phyloP scores from a whole-genome alignment of 805 yeast genomes.

The Metschnikowia drakensbergensis region DNA sequence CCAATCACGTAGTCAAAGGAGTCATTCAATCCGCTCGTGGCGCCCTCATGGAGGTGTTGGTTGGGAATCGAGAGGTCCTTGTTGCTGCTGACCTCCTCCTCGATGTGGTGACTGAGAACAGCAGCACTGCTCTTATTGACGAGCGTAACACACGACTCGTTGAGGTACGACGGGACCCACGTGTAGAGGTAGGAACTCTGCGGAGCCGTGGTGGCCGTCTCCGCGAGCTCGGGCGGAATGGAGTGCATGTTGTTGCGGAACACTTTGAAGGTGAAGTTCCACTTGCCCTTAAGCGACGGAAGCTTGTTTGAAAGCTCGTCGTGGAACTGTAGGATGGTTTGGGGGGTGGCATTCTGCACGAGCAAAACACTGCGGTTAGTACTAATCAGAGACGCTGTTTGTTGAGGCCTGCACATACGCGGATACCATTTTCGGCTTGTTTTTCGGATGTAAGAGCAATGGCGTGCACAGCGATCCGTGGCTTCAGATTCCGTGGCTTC shows the following conservation, averaged over 20 bases:
- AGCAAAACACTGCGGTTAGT: conserved; percentile 34
- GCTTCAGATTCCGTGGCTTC: neutral
- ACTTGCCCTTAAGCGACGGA: conserved; percentile 56
- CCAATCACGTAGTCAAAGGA: conserved; percentile 53
- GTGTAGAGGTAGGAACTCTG: conserved; percentile 49
- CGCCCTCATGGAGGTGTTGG: conserved; percentile 44
- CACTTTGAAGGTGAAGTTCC: conserved; percentile 67
- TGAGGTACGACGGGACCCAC: conserved; percentile 47
- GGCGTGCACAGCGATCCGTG: no score
- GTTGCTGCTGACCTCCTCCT: conserved; percentile 25
- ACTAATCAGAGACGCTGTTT: neutral
- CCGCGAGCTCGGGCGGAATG: conserved; percentile 36
- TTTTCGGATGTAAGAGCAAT: no score
- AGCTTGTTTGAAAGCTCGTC: conserved; percentile 66
- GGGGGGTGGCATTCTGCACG: conserved; percentile 46
- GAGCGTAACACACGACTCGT: conserved; percentile 45
- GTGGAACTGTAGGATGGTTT: conserved; percentile 63
- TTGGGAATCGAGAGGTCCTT: conserved; percentile 30
- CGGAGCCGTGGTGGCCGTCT: conserved; percentile 25
- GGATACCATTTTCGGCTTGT: conserved; percentile 26
- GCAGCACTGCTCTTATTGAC: conserved; percentile 41
- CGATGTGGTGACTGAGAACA: conserved; percentile 32
- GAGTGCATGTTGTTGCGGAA: conserved; percentile 60
- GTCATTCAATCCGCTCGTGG: conserved; percentile 54
- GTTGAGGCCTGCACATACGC: conserved; percentile 28